These are phyloP conservation scores for Neurospora sp. DNA, from an alignment of 495 filamentous ascomycete genomes.

Conservation along the genomic window DNA sequence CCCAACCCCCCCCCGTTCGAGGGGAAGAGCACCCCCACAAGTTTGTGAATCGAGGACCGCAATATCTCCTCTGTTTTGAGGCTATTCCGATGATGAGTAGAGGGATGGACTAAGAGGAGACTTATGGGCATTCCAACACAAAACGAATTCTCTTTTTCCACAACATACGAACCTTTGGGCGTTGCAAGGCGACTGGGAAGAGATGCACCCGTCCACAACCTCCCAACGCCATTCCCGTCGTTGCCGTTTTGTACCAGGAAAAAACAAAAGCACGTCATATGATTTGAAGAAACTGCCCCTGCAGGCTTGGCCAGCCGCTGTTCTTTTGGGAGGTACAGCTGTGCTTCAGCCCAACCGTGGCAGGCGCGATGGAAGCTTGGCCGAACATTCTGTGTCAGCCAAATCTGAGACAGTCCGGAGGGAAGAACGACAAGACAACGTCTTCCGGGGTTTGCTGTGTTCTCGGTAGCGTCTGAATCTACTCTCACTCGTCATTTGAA, in stretches of 20 bases:
- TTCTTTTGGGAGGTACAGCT: not conserved
- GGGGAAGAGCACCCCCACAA: not conserved
- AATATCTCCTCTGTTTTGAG: not conserved
- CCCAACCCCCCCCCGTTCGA: not conserved
- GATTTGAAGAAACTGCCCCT: not conserved
- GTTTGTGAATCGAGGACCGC: not conserved
- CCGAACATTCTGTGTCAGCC: not conserved
- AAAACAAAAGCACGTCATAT: not conserved
- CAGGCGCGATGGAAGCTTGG: not conserved
- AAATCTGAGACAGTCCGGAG: not conserved
- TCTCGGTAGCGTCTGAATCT: not conserved
- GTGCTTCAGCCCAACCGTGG: not conserved
- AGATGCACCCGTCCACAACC: not conserved
- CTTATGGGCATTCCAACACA: not conserved
- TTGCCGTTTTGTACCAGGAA: not conserved
- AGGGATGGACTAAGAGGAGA: not conserved
- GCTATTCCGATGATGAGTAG: not conserved
- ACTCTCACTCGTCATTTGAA: not conserved
- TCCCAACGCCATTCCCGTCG: not conserved
- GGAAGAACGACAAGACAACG: not conserved
- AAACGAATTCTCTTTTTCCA: not conserved
- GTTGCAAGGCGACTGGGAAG: not conserved
- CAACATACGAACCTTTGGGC: not conserved
- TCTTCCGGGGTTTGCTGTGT: not conserved
- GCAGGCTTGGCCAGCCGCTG: not conserved